These are phyloP conservation scores for Fusarium nurragi DNA, from an alignment of 2,329 filamentous ascomycete genomes.

Conservation along the genomic window DNA sequence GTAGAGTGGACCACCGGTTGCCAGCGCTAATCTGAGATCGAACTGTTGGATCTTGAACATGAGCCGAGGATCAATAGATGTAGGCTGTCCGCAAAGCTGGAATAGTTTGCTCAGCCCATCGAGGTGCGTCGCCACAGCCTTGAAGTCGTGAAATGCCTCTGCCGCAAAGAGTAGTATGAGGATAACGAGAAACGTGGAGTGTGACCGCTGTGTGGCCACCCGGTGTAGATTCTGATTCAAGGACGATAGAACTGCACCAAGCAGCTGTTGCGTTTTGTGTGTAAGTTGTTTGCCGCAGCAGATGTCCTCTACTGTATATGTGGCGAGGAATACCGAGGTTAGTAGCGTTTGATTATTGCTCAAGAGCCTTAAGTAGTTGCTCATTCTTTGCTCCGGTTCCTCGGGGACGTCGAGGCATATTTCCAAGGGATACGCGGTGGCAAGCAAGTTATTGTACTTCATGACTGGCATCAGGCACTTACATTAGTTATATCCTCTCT, in stretches of 20 bases:
- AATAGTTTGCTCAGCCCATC: background rate
- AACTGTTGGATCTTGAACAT: slow-evolving; percentile 11
- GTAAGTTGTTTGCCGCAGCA: background rate
- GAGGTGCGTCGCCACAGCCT: background rate
- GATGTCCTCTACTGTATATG: background rate
- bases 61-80: background rate
- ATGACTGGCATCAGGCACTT: background rate
- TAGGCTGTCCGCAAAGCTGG: background rate
- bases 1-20: background rate
- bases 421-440: background rate
- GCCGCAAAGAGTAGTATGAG: background rate
- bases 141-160: background rate
- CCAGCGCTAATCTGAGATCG: background rate
- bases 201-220: background rate
- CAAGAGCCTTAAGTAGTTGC: background rate
- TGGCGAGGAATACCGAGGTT: background rate
- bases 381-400: background rate
- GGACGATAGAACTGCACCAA: background rate
- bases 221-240: background rate
- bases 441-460: background rate
- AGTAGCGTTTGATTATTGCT: background rate
- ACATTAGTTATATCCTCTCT: rapidly evolving
- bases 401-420: background rate
- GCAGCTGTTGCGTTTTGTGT: background rate
- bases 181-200: background rate